A percentile compares a stretch with the other conserved stretches of the same genome.
Evolutionary conservation across 306 rosid genomes (phyloP).

Genomic region (Casuarina equisetifolia): DNA sequence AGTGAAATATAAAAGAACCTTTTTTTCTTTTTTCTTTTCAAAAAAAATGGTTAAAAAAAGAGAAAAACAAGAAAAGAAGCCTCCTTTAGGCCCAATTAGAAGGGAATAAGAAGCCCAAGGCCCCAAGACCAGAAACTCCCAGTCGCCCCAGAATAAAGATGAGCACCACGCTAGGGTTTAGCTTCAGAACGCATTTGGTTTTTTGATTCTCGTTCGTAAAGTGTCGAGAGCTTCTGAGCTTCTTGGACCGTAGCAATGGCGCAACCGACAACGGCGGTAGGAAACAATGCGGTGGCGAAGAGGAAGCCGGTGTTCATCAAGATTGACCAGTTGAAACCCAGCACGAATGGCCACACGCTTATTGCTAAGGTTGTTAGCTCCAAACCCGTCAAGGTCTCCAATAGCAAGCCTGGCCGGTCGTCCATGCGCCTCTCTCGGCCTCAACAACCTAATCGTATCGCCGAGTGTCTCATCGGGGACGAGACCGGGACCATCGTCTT

Average conservation of each 20-base stretch:
- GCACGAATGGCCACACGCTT: constrained; percentile 79
- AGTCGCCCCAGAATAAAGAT: constrained; percentile 16
- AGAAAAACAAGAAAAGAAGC: no score
- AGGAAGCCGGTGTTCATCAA: constrained; percentile 84
- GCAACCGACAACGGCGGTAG: constrained; percentile 32
- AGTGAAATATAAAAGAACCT: background rate
- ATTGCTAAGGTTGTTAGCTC: constrained; percentile 78
- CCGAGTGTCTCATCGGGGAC: constrained; percentile 79
- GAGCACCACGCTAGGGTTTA: constrained; percentile 41
- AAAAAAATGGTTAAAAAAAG: no score
- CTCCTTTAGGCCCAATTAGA: background rate
- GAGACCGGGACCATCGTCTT: constrained; percentile 73
- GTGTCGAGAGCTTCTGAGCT: constrained; percentile 3
- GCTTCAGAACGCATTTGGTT: background rate
- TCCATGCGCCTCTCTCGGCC: constrained; percentile 44
- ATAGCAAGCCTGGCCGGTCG: constrained; percentile 51
- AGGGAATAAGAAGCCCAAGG: background rate
- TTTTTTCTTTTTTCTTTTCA: no score
- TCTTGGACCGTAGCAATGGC: constrained; percentile 35
- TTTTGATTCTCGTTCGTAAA: background rate
- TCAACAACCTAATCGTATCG: constrained; percentile 54
- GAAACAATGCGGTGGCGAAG: constrained; percentile 40
- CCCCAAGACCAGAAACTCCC: constrained; percentile 33
- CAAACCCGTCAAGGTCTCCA: constrained; percentile 41
- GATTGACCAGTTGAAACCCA: constrained; percentile 76